Evolutionary conservation across 352 stramenopile species (phyloP), one percentile per base, ranked within the genome.

Genomic region (Phytophthora fragariaefolia): DNA sequence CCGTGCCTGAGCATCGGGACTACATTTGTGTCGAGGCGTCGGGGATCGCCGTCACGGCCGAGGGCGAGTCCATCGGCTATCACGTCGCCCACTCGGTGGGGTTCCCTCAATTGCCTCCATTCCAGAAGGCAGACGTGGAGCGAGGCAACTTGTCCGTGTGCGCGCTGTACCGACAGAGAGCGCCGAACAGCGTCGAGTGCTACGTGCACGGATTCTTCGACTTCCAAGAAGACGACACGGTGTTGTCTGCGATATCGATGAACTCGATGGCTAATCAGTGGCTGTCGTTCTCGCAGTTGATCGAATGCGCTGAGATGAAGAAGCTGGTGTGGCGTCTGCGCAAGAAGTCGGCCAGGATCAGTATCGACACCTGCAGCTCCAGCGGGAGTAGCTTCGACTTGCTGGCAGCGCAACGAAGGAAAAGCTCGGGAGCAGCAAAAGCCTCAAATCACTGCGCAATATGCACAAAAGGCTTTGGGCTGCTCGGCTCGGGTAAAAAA

Each of bases 31-130:
- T 87, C 22, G 76, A 87, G 30, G 60, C 68, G 20, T 72, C 66
- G 8, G 74, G 77, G 1, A 45, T 70, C 6, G 73, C 70, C 0
- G 56, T 62, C 22, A 72, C 50, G 6, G 23, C 30, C 7, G 40
- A 63, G 10, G 53, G 58, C 1, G 75, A 86, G 9, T 58, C 52
- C 10, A 68, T 86, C 30, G 78, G 75, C 10, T 86, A 76, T 54
- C 72, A 83, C 26, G 58, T 86, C 38, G 57, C 79, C n/a, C 78
- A 86, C 68, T 82, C 73, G 22, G 66, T 85, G 13, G 71, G 66
- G 18, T 83, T 85, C 51, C 66, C 76, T n/a, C 54, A 85, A 36
- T 66, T 77, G 13, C 61, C 59, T 23, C 17, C 57, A 36, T 76
- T 82, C 22, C 47, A 67, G 5, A 54, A 71, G 8, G 32, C 51